Conservation (phyloP, 1,139 yeast species). For the Pneumocystis carinii region DNA sequence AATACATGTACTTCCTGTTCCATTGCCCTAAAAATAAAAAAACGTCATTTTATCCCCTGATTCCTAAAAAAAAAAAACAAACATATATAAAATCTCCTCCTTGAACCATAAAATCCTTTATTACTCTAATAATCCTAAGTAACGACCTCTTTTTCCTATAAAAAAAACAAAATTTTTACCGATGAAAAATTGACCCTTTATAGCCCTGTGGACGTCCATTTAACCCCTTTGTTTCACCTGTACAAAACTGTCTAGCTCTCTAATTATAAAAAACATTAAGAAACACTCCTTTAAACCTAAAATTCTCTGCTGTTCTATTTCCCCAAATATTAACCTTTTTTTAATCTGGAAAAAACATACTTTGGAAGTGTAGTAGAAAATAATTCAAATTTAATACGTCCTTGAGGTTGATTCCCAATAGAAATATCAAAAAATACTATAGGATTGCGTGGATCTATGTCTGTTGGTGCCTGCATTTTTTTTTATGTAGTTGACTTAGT, state of each 20-base stretch:
- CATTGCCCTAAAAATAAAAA: constrained; percentile 25
- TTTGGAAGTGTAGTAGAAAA: constrained; percentile 30
- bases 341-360: constrained; percentile 19
- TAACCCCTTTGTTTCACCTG: constrained; percentile 33
- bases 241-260: constrained; percentile 30
- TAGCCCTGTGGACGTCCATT: constrained; percentile 26
- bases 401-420: constrained; percentile 21
- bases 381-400: constrained; percentile 35
- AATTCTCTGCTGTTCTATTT: constrained; percentile 33
- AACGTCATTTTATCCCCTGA: background rate
- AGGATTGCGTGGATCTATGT: background rate
- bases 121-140: constrained; percentile 90
- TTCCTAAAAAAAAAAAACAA: background rate
- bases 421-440: constrained; percentile 7
- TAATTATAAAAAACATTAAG: background rate
- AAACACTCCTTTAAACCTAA: constrained; percentile 20
- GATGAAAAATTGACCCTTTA: constrained; percentile 25
- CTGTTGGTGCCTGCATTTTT: background rate
- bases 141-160: constrained; percentile 52
- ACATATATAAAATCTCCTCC: constrained; percentile 87
- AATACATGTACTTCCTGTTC: constrained; percentile 31
- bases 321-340: background rate
- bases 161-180: background rate
- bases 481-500: background rate
- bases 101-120: constrained; percentile 75